A percentile compares a stretch with the other conserved stretches of the same genome.
Conservation (phyloP, 106 monocot species). For the Ottelia alismoides region DNA sequence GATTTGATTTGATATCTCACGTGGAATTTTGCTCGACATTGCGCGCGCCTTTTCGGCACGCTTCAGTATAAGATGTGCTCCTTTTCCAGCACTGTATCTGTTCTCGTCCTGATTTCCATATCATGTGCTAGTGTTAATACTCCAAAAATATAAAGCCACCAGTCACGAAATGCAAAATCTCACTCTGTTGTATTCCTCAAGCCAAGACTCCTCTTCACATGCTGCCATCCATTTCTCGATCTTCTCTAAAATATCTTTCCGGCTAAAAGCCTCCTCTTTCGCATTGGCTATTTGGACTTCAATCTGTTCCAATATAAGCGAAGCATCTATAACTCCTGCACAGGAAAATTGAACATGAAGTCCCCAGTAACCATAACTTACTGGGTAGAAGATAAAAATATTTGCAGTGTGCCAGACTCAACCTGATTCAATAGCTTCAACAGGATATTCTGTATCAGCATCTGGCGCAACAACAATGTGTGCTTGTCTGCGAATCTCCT, state of each 20-base stretch:
- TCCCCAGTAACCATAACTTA: no score
- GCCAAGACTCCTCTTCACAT: constrained; percentile 62
- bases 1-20: constrained; percentile 9
- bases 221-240: constrained; percentile 60
- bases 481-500: no score
- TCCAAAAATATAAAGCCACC: no score
- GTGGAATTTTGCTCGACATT: constrained; percentile 70
- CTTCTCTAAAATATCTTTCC: constrained; percentile 60
- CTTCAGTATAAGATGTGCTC: constrained; percentile 42
- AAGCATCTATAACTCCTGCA: constrained; percentile 37
- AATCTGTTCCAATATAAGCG: constrained; percentile 36
- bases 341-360: no score
- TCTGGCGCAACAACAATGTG: no score
- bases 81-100: constrained; percentile 63
- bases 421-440: no score
- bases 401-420: no score
- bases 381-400: no score
- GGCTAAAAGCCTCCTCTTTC: constrained; percentile 57
- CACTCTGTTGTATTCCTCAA: constrained; percentile 71
- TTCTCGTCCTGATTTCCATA: constrained; percentile 60
- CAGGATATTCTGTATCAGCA: no score
- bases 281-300: constrained; percentile 34
- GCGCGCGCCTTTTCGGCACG: constrained; percentile 65
- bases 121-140: no score
- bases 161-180: no score